Evolutionary conservation across 2,329 filamentous ascomycete genomes (phyloP).

Genomic region (Xylaria sp.): DNA sequence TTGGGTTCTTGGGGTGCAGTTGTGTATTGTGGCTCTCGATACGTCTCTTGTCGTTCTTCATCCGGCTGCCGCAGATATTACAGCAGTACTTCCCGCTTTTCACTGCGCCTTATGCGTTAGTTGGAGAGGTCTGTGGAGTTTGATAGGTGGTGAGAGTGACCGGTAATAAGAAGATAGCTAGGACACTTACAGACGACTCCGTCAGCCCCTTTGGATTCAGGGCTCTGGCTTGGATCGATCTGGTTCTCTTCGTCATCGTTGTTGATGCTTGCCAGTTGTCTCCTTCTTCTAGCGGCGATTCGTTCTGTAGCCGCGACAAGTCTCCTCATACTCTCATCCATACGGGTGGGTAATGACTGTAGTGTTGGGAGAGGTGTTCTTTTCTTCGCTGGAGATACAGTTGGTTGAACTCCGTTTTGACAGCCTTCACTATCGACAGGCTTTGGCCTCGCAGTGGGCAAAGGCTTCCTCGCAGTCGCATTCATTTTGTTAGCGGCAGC

Average conservation of each 20-base stretch:
- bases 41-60: not conserved
- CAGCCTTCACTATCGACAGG: not conserved
- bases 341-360: too few relatives aligned
- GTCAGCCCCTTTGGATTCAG: not conserved
- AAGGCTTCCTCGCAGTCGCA: not conserved
- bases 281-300: not conserved
- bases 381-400: not conserved
- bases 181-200: conserved; percentile 22
- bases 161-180: not conserved
- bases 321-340: not conserved
- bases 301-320: not conserved
- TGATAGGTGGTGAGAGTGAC: not conserved
- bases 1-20: conserved; percentile 14
- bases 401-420: not conserved
- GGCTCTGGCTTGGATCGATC: not conserved
- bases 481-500: not conserved
- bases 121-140: not conserved
- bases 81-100: conserved; percentile 25
- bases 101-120: conserved; percentile 8
- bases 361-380: conserved; percentile 6
- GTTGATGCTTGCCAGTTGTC: too few relatives aligned
- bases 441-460: not conserved
- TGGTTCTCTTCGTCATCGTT: not conserved
- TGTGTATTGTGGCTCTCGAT: conserved; percentile 19
- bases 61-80: conserved; percentile 12